Evolutionary conservation across 257 asterid genomes (phyloP).

Genomic region (Fraxinus anomala): DNA sequence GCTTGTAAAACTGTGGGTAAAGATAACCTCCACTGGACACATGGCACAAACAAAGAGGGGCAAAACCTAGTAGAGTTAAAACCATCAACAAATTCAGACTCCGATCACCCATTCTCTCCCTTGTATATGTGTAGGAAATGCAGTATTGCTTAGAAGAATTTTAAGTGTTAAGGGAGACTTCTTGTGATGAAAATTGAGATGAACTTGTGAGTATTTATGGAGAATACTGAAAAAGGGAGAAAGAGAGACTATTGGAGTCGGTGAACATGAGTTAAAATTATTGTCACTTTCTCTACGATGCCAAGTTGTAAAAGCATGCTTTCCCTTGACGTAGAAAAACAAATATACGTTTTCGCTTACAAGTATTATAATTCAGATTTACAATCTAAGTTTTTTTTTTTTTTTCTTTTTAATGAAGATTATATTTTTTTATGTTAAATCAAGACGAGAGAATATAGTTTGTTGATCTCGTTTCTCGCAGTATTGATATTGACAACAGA

Average conservation of each 20-base stretch:
- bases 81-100: constrained; percentile 42
- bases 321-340: not conserved
- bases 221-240: constrained; percentile 12
- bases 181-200: constrained; percentile 38
- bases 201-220: constrained; percentile 42
- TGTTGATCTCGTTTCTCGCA: too few relatives aligned
- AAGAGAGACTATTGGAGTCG: constrained; percentile 47
- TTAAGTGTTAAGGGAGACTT: constrained; percentile 21
- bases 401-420: not conserved
- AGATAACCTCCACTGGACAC: constrained; percentile 52
- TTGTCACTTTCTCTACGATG: constrained; percentile 36
- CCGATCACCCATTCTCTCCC: constrained; percentile 16
- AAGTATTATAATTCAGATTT: not conserved
- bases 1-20: constrained; percentile 78
- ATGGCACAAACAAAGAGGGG: constrained; percentile 54
- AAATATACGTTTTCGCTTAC: constrained; percentile 3
- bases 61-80: constrained; percentile 45
- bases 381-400: not conserved
- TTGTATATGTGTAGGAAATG: constrained; percentile 21
- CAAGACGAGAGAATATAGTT: too few relatives aligned
- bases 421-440: too few relatives aligned
- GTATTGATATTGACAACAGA: too few relatives aligned
- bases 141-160: not conserved
- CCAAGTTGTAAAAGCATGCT: constrained; percentile 21
- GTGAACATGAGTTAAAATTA: constrained; percentile 51